Conservation (phyloP, 495 filamentous ascomycete species). For the Venustampulla echinocandica region DNA sequence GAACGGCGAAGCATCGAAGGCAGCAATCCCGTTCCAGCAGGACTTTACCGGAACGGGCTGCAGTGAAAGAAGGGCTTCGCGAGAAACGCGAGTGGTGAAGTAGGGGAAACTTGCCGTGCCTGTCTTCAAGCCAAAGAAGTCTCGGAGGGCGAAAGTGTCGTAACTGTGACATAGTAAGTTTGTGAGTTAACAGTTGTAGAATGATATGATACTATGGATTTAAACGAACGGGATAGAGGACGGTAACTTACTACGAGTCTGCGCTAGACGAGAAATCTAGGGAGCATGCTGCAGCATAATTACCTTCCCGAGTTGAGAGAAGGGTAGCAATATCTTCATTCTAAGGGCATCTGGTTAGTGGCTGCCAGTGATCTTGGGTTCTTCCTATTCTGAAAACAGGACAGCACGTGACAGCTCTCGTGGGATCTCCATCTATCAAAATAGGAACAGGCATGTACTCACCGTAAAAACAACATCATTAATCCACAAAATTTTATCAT, state of each 20-base stretch:
- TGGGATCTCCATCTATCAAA: no score
- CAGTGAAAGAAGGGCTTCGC: conserved; percentile 44
- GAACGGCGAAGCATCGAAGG: conserved; percentile 45
- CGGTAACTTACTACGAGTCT: conserved; percentile 39
- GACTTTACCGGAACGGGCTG: conserved; percentile 58
- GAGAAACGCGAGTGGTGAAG: conserved; percentile 55
- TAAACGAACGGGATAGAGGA: not conserved
- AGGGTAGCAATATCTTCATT: conserved; percentile 57
- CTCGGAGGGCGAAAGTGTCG: conserved; percentile 80
- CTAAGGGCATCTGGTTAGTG: conserved; percentile 24
- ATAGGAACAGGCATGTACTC: conserved; percentile 21
- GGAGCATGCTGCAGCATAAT: conserved; percentile 75
- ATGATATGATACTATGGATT: not conserved
- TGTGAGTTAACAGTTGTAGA: no score
- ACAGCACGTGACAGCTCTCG: no score
- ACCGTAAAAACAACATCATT: conserved; percentile 72
- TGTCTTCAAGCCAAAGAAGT: conserved; percentile 51
- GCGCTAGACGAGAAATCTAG: conserved; percentile 63
- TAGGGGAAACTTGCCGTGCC: conserved; percentile 67
- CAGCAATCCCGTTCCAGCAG: conserved; percentile 80
- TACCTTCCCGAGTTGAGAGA: conserved; percentile 60
- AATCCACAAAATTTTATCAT: conserved; percentile 64
- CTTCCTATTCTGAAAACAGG: not conserved
- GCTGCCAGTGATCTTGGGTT: not conserved
- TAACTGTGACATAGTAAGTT: no score